Evolutionary conservation across 2,329 filamentous ascomycete species (phyloP), one percentile per base, ranked within the genome.

Genomic region (Chrysoporthe puriensis): DNA sequence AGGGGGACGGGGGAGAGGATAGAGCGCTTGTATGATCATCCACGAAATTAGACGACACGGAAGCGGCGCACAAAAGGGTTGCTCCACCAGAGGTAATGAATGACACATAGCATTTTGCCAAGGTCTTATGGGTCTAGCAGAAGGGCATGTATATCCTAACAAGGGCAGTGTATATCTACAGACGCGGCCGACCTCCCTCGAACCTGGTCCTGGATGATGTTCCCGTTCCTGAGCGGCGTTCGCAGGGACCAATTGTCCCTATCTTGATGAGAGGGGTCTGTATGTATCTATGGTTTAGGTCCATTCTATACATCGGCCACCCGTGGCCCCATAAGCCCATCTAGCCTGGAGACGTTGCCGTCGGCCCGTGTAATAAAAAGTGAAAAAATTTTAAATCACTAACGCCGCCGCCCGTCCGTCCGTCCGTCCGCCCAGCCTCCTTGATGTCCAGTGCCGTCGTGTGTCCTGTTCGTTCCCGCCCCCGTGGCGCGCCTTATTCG

Each of bases 401-500:
- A 56, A 54, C 48, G 26, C 48, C 48, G n/a, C 50, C 8, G 14
- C 44, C 8, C 43, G 2, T 6, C 21, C 21, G 11, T 3, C 59
- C 34, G 1, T 21, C 11, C 18, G 34, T 26, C 32, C 40, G n/a
- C 26, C 46, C 4, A 43, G 9, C 32, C 32, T 21, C 40, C 46
- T 26, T 46, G 14, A 26, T 26, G n/a, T 42, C 36, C 9, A 11
- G 21, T 34, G 7, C 44, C 44, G 44, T 18, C 44, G 13, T 14
- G 18, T 46, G 32, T 16, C 21, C 43, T 2, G 40, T 26, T 13
- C 44, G 32, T 14, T 36, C 32, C 26, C 26, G 32, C 9, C 36
- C 36, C 36, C 36, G 36, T 40, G 36, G 6, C 36, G 2, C 40
- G 18, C 2, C n/a, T 42, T 83, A 90, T 77, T 90, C 85, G 72